These are phyloP conservation scores for Ogataea minuta DNA, from an alignment of 805 yeast genomes.

Conservation along the genomic window DNA sequence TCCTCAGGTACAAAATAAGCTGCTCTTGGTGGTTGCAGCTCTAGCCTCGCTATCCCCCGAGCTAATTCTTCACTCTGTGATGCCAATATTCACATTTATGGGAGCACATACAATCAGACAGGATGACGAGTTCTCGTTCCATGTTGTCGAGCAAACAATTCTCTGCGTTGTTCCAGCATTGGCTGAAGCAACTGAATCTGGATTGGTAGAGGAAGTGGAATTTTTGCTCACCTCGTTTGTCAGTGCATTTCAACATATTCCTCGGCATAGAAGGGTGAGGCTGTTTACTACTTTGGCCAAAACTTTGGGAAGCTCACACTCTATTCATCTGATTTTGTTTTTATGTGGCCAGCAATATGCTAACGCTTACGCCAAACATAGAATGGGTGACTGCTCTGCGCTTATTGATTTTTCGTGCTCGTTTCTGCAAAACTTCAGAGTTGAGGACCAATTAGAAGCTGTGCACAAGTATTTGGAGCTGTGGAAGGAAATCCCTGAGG, in stretches of 20 bases:
- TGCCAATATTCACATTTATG: constrained; percentile 99
- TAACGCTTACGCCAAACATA: constrained; percentile 50
- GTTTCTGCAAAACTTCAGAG: constrained; percentile 65
- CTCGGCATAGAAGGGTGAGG: constrained; percentile 91
- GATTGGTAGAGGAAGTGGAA: constrained; percentile 65
- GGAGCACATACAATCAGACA: constrained; percentile 96
- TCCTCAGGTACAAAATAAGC: constrained; percentile 92
- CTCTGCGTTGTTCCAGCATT: constrained; percentile 89
- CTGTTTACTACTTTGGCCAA: constrained; percentile 74
- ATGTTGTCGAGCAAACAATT: constrained; percentile 90
- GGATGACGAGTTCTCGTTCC: constrained; percentile 92
- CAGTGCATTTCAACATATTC: constrained; percentile 94
- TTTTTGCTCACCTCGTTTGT: constrained; percentile 83
- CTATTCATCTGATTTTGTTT: constrained; percentile 71
- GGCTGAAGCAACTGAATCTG: constrained; percentile 45
- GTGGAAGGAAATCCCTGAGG: constrained; percentile 48
- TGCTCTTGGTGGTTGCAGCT: constrained; percentile 80
- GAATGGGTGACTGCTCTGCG: constrained; percentile 62
- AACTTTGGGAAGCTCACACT: constrained; percentile 65
- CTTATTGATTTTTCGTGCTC: constrained; percentile 70
- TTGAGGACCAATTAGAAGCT: constrained; percentile 64
- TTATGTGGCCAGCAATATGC: constrained; percentile 80
- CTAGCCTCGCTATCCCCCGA: constrained; percentile 89
- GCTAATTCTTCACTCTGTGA: constrained; percentile 87
- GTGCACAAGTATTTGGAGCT: constrained; percentile 48